Evolutionary conservation across 768 basidiomycete genomes (phyloP), one percentile per base, ranked within the genome.

Genomic region (Trametopsis cervina): DNA sequence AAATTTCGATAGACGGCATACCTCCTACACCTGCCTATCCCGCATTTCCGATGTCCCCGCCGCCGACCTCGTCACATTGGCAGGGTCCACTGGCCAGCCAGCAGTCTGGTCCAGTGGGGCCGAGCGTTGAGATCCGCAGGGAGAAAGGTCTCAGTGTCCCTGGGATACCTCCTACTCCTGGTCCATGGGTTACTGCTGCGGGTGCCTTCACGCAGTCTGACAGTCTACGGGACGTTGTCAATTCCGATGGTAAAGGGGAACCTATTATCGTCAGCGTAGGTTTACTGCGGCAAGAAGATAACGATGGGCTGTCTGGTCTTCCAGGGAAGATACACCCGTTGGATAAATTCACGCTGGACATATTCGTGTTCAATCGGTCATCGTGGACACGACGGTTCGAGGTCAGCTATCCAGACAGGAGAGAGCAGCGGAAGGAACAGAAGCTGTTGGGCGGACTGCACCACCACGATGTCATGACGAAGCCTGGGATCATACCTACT

Each of bases 351-450:
- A 83, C 81, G 43, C 64, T 93, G 57, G 89, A 93, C 52, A 83
- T 92, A 2, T 92, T 93, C 57, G 87, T 92, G 46, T 91, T 84
- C 57, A 93, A 92, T 57, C 83, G 83, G 65, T 82, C 79, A 39
- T 69, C 76, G 38, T 81, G 85, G 80, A 81, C 80, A 43, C 73
- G 89, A 50, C 63, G 86, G 54, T 87, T 91, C 54, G 88, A 89
- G 64, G 73, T 91, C 29, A 81, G 76, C 24, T 83, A 76, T 62
- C 82, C 83, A 1, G 75, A 81, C 56, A 67, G 69, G 25, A 63
- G 76, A 48, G 68, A 73, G 57, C 66, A 77, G 46, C 61, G 60
- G 42, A 60, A 65, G 42, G 61, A 73, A 54, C 23, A 49, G 40
- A 25, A 36, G 47, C 22, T 26, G 47, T 25, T 18, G 12, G 7